Evolutionary conservation across 345 rosid genomes (phyloP).

Genomic region (Dimocarpus longan): DNA sequence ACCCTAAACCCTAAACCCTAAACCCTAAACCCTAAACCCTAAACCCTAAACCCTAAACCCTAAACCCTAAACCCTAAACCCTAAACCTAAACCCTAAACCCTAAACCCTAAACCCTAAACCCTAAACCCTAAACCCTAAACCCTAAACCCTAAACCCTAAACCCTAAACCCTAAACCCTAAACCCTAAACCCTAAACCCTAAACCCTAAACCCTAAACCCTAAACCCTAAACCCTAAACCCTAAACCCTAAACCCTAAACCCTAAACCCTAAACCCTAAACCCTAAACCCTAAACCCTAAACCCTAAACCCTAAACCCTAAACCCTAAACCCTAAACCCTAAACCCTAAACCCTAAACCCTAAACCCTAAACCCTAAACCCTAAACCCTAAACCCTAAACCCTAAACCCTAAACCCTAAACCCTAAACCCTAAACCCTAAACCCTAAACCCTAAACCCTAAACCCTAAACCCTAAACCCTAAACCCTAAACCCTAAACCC

Average conservation of each 20-base stretch:
- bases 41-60: constrained; percentile 21
- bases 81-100: constrained; percentile 28
- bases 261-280: constrained; percentile 19
- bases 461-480: constrained; percentile 25
- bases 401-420: constrained; percentile 24
- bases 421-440: constrained; percentile 26
- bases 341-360: constrained; percentile 20
- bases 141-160: constrained; percentile 19
- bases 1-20: constrained; percentile 17
- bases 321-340: constrained; percentile 16
- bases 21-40: constrained; percentile 21
- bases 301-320: constrained; percentile 19
- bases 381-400: constrained; percentile 17
- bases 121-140: constrained; percentile 23
- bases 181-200: constrained; percentile 25
- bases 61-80: constrained; percentile 15
- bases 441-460: constrained; percentile 26
- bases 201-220: constrained; percentile 28
- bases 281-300: constrained; percentile 19
- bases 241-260: constrained; percentile 21
- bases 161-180: constrained; percentile 21
- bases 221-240: constrained; percentile 26
- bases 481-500: constrained; percentile 27
- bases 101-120: constrained; percentile 23
- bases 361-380: constrained; percentile 21